Conservation (phyloP, 805 yeast species). For the Metschnikowia continentalis region DNA sequence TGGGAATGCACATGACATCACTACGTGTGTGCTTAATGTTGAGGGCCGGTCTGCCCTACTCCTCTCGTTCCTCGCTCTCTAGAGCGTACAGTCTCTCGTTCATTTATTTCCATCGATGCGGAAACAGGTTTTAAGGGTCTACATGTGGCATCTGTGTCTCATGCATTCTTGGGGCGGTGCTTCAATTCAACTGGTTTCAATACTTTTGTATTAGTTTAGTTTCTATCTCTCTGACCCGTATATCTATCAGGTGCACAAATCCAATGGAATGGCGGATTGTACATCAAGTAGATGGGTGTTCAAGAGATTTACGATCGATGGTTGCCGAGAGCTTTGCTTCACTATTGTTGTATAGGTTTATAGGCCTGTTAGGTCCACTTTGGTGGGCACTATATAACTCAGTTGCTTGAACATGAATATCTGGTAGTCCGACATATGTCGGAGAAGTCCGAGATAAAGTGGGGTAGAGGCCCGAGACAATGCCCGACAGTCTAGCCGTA, state of each 20-base stretch:
- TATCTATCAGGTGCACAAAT: background rate
- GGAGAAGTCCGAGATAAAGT: no score
- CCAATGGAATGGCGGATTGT: background rate
- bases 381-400: no score
- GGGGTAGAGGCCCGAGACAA: no score
- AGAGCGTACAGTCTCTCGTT: slow-evolving; percentile 3
- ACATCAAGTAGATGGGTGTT: background rate
- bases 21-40: background rate
- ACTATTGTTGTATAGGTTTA: no score
- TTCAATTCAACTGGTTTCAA: slow-evolving; percentile 4
- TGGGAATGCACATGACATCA: background rate
- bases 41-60: background rate
- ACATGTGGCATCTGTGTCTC: slow-evolving; percentile 4
- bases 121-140: slow-evolving; percentile 4
- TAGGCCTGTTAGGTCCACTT: no score
- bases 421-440: no score
- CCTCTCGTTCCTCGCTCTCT: slow-evolving; percentile 2
- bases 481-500: no score
- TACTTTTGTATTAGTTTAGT: slow-evolving; percentile 3
- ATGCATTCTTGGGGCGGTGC: slow-evolving; percentile 1
- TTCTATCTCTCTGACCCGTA: slow-evolving; percentile 1
- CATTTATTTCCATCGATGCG: background rate
- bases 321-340: no score
- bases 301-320: background rate
- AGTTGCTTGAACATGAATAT: no score